These are phyloP conservation scores for Erodium maritimum DNA, from an alignment of 345 rosid species.

Conservation along the genomic window DNA sequence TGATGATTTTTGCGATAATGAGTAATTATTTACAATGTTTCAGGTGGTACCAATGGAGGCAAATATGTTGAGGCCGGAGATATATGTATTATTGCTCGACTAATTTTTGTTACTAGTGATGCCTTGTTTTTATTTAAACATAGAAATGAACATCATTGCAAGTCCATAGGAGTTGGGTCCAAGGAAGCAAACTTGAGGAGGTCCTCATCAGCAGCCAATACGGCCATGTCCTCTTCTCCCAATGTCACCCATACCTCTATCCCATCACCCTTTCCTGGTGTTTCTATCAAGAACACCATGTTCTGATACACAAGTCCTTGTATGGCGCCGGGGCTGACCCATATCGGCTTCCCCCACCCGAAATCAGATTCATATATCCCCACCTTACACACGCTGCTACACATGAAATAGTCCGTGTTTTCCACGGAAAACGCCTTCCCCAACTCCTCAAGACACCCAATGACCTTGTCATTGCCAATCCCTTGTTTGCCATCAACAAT, in stretches of 20 bases:
- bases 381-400: slow-evolving; percentile 15
- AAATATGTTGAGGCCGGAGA: too few species aligned
- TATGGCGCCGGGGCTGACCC: slow-evolving; percentile 1
- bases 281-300: slow-evolving; percentile 8
- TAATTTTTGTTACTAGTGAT: too few species aligned
- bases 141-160: too few species aligned
- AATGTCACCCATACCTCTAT: slow-evolving; percentile 17
- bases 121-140: too few species aligned
- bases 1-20: too few species aligned
- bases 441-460: slow-evolving; percentile 8
- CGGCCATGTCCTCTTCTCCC: slow-evolving; percentile 14
- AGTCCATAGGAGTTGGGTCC: slow-evolving; percentile 13
- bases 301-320: neutral
- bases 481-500: slow-evolving; percentile 8
- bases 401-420: slow-evolving; percentile 11
- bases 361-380: slow-evolving; percentile 20
- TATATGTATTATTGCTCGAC: too few species aligned
- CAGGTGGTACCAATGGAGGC: too few species aligned
- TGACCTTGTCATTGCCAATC: slow-evolving; percentile 2
- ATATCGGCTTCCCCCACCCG: slow-evolving; percentile 22
- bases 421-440: neutral
- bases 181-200: slow-evolving; percentile 10
- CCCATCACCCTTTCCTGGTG: slow-evolving; percentile 11
- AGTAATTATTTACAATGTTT: too few species aligned
- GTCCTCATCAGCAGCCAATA: slow-evolving; percentile 3